A percentile compares a stretch with the other conserved stretches of the same genome.
Conservation (phyloP, 2,329 filamentous ascomycete genomes). For the Fonsecaea nubica region DNA sequence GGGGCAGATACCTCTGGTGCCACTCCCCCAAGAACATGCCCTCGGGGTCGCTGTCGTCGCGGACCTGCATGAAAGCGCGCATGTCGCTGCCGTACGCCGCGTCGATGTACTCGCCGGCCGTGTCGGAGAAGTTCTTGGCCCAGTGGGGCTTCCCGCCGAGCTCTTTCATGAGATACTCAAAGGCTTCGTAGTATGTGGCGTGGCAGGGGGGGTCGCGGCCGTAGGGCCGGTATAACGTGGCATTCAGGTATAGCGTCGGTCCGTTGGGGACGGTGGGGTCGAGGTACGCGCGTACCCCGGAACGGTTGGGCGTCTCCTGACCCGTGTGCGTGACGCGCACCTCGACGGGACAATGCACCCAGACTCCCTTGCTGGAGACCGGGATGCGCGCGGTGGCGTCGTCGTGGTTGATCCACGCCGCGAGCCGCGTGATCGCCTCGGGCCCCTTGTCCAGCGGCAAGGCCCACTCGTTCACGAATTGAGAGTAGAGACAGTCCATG, state of each 20-base stretch:
- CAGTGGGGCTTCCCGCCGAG: conserved; percentile 84
- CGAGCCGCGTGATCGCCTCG: conserved; percentile 81
- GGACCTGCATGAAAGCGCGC: conserved; percentile 69
- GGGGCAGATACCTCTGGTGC: conserved; percentile 74
- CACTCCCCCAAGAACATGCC: conserved; percentile 91
- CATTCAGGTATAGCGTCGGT: conserved; percentile 86
- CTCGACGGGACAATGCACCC: conserved; percentile 88
- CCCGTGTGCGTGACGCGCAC: conserved; percentile 81
- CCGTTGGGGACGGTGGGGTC: conserved; percentile 73
- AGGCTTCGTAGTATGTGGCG: conserved; percentile 82
- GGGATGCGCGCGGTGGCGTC: conserved; percentile 74
- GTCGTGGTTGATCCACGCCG: conserved; percentile 80
- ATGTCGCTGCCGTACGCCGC: conserved; percentile 73
- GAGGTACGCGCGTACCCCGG: conserved; percentile 65
- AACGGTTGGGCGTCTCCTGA: conserved; percentile 45
- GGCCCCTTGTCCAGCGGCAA: conserved; percentile 84
- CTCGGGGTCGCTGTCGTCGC: conserved; percentile 75
- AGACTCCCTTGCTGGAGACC: conserved; percentile 77
- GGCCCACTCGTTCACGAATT: conserved; percentile 98
- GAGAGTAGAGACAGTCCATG: conserved; percentile 98
- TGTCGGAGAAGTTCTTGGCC: conserved; percentile 82
- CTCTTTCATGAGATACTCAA: conserved; percentile 89
- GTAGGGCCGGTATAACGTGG: conserved; percentile 86
- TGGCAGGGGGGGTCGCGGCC: conserved; percentile 76
- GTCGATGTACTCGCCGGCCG: conserved; percentile 65